These are phyloP conservation scores for Scutellaria galericulata DNA, from an alignment of 257 asterid genomes.

Conservation along the genomic window DNA sequence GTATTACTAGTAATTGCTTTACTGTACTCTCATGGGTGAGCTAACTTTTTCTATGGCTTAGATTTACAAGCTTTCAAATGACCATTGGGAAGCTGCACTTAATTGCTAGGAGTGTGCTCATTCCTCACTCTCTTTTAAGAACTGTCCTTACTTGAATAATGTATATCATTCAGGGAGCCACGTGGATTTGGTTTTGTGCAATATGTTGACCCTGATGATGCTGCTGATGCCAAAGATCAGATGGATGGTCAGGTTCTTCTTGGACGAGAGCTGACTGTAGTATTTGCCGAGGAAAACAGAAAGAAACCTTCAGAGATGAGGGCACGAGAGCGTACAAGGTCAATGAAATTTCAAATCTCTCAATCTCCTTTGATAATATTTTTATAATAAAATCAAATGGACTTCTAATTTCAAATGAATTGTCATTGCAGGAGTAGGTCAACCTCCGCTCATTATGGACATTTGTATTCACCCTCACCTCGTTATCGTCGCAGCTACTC, in stretches of 20 bases:
- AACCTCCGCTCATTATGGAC: constrained; percentile 28
- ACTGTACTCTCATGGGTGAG: constrained; percentile 34
- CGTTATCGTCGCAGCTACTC: constrained; percentile 39
- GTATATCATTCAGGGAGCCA: constrained; percentile 57
- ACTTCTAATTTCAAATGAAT: constrained; percentile 1
- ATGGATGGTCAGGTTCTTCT: constrained; percentile 54
- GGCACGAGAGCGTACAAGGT: constrained; percentile 63
- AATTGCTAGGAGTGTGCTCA: not conserved
- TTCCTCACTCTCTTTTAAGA: not conserved
- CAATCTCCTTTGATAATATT: no score
- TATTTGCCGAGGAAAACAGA: constrained; percentile 78
- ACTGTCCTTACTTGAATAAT: not conserved
- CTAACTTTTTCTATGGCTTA: not conserved
- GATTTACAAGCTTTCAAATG: not conserved
- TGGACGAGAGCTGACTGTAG: constrained; percentile 75
- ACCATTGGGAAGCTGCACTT: constrained; percentile 18
- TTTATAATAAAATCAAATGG: no score
- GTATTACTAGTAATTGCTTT: constrained; percentile 44
- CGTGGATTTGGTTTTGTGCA: constrained; percentile 94
- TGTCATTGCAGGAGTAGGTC: constrained; percentile 15
- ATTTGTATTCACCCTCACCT: constrained; percentile 33
- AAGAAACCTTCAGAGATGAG: constrained; percentile 85
- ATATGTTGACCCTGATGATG: constrained; percentile 73
- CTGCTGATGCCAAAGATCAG: constrained; percentile 77
- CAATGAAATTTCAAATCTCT: not conserved